Evolutionary conservation across 176 grass and related monocot genomes (phyloP).

Genomic region (Echinochloa phyllopogon): DNA sequence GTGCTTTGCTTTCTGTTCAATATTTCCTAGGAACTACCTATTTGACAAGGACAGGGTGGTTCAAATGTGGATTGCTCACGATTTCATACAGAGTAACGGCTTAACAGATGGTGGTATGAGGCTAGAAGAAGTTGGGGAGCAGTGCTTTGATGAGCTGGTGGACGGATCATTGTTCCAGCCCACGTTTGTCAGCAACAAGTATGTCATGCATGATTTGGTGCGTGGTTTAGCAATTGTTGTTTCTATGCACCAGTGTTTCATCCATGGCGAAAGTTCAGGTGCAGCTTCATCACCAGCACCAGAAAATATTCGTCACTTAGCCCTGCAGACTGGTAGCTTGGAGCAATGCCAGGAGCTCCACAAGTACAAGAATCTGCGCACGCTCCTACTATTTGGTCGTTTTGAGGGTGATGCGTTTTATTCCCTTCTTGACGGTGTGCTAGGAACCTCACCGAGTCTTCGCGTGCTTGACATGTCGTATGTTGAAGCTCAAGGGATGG

Average conservation of each 20-base stretch:
- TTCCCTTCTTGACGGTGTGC: not conserved
- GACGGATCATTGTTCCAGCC: conserved; percentile 2
- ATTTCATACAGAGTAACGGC: not conserved
- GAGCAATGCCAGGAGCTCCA: not conserved
- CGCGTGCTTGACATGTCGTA: conserved; percentile 21
- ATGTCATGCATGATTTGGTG: conserved; percentile 41
- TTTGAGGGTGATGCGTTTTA: not conserved
- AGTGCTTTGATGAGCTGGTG: not conserved
- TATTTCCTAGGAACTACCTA: conserved; percentile 28
- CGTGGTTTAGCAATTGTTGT: not conserved
- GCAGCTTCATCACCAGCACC: not conserved
- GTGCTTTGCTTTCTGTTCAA: conserved; percentile 38
- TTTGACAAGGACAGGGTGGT: conserved; percentile 34
- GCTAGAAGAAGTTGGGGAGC: conserved; percentile 15
- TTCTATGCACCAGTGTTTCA: conserved; percentile 9
- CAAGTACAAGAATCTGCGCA: conserved; percentile 1
- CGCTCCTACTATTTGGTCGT: conserved; percentile 14
- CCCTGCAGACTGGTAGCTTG: conserved; percentile 12
- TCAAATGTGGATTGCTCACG: conserved; percentile 42
- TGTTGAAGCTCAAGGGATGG: not conserved
- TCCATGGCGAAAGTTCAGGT: not conserved
- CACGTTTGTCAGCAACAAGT: not conserved
- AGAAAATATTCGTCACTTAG: conserved; percentile 27
- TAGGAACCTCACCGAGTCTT: not conserved
- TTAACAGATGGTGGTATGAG: not conserved